These are phyloP conservation scores for Saccharomycopsis sp. DNA, from an alignment of 805 yeast genomes.

Conservation along the genomic window DNA sequence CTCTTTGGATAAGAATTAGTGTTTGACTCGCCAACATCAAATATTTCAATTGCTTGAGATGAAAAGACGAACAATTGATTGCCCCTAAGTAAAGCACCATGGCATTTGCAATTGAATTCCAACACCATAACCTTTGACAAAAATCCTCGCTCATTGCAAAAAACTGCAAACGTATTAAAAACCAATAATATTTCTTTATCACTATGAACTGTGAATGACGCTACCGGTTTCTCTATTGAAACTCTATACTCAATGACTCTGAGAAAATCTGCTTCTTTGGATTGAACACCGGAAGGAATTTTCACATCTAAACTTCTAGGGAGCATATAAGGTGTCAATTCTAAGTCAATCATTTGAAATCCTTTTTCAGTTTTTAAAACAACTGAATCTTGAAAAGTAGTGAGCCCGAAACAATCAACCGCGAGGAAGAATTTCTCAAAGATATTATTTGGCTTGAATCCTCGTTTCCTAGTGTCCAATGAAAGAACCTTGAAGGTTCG, in stretches of 20 bases:
- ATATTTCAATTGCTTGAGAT: conserved; percentile 13
- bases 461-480: conserved; percentile 12
- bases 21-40: conserved; percentile 4
- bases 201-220: conserved; percentile 8
- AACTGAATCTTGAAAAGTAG: conserved; percentile 9
- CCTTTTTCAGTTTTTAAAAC: conserved; percentile 18
- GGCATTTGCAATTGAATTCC: conserved; percentile 16
- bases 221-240: conserved; percentile 11
- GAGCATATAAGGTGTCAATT: conserved; percentile 7
- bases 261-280: conserved; percentile 11
- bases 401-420: conserved; percentile 15
- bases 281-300: background rate
- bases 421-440: conserved; percentile 19
- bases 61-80: conserved; percentile 8
- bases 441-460: conserved; percentile 7
- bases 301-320: conserved; percentile 14
- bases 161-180: conserved; percentile 17
- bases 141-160: conserved; percentile 21
- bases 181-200: conserved; percentile 15
- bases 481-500: conserved; percentile 12
- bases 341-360: conserved; percentile 17
- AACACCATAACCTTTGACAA: conserved; percentile 11
- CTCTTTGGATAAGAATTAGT: conserved; percentile 1
- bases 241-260: conserved; percentile 13
- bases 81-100: conserved; percentile 6